Evolutionary conservation across 768 basidiomycete species (phyloP).

Genomic region (Leccinum subtestaceum): DNA sequence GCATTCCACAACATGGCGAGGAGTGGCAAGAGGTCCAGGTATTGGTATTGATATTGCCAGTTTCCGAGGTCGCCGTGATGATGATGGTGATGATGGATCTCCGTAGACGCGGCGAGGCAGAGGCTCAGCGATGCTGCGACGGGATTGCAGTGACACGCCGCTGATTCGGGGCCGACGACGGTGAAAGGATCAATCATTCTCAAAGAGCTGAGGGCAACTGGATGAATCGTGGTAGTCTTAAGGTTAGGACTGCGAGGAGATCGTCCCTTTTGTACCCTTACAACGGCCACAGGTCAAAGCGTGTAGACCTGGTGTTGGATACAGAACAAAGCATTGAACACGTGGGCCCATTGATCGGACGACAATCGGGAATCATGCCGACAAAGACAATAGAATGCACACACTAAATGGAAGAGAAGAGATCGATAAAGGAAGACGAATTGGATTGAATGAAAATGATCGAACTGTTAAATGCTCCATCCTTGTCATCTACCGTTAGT

Average conservation of each 20-base stretch:
- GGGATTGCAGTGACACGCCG: not conserved
- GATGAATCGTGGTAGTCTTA: not conserved
- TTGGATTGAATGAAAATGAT: slow-evolving; percentile 12
- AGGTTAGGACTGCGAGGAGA: not conserved
- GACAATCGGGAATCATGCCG: not conserved
- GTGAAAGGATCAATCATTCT: not conserved
- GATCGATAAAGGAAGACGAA: not conserved
- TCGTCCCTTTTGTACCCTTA: not conserved
- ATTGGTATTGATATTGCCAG: not conserved
- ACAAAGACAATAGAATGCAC: not conserved
- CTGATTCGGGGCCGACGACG: not conserved
- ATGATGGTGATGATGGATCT: not conserved
- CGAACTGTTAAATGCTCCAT: slow-evolving; percentile 16
- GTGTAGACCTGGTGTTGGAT: not conserved
- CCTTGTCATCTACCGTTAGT: not conserved
- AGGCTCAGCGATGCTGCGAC: not conserved
- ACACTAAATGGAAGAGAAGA: not conserved
- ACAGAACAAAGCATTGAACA: not conserved
- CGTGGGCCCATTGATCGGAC: not conserved
- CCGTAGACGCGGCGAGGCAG: not conserved
- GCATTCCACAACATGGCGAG: not conserved
- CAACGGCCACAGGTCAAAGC: not conserved
- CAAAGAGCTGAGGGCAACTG: not conserved
- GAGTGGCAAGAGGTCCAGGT: not conserved
- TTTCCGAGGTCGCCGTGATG: not conserved